Evolutionary conservation across 2,329 filamentous ascomycete species (phyloP), one percentile per base, ranked within the genome.

Genomic region (Colletotrichum simmondsii): DNA sequence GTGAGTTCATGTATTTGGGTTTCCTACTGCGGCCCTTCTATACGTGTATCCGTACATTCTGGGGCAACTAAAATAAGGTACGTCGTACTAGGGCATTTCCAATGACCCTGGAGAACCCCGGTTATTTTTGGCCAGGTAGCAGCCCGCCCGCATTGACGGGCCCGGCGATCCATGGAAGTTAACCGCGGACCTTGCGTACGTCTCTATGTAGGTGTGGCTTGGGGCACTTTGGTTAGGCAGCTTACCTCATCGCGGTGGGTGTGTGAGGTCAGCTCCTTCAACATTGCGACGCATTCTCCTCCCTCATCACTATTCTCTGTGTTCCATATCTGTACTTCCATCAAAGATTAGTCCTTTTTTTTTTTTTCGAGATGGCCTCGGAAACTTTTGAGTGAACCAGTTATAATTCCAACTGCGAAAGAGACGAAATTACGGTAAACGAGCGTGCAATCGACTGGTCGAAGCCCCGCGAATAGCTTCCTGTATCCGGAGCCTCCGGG

Each of bases 191-290:
- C 53, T 26, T 57, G 35, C 64, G 58, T 58, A 68, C 60, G 19
- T 63, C 54, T 42, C 54, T 24, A 7, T 30, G 28, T 26, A 42
- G 37, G 37, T 42, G 59, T 72, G 60, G 66, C 59, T 70, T 35
- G 42, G 42, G 8, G 42, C 42, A n/a, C 42, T 49, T n/a, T 49
- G 42, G 42, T 49, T 22, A 49, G 42, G 42, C 19, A 65, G 71
- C 71, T 73, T 73, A 73, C 71, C 71, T 73, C 71, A 73, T 73
- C 71, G 61, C 60, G 14, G 54, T 35, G 35, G 68, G 35, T 65
- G 56, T 46, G 56, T 54, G 26, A 63, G 58, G 66, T 53, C 60
- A 72, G 66, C 60, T 56, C 70, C 24, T 64, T 30, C 37, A 58
- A 60, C 53, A 28, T 64, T 49, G 53, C 57, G 56, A 71, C 53